Evolutionary conservation across 345 rosid genomes (phyloP).

Genomic region (Eucalyptus microcorys): DNA sequence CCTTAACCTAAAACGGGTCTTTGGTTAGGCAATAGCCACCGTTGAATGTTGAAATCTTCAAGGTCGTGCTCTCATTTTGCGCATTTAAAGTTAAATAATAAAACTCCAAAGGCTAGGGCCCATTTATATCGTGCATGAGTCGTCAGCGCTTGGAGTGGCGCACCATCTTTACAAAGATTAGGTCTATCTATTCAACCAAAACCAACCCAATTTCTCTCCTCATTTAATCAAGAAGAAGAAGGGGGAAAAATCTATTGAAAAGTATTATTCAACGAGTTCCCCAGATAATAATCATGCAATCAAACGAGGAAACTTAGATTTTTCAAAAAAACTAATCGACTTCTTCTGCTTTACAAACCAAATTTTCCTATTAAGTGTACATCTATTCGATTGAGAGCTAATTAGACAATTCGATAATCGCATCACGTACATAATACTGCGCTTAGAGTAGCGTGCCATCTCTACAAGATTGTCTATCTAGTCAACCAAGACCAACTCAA

Average conservation of each 20-base stretch:
- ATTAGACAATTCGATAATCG: too few species aligned
- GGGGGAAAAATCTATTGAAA: not conserved
- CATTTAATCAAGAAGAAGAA: not conserved
- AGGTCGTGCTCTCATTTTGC: not conserved
- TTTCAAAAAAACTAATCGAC: not conserved
- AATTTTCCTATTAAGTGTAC: not conserved
- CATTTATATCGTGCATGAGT: not conserved
- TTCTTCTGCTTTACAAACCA: not conserved
- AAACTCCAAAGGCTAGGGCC: not conserved
- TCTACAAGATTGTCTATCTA: not conserved
- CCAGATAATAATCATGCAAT: not conserved
- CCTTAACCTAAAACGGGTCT: not conserved
- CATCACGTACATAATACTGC: too few species aligned
- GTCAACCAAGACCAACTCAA: not conserved
- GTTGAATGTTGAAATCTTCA: not conserved
- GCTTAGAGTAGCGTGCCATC: not conserved
- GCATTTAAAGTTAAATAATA: not conserved
- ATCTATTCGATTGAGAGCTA: not conserved
- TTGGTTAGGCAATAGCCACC: not conserved
- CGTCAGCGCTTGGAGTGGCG: not conserved
- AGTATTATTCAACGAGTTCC: not conserved
- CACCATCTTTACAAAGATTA: not conserved
- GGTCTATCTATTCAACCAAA: not conserved
- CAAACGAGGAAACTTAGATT: not conserved
- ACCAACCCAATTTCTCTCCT: not conserved